These are phyloP conservation scores for Jatropha podagrica DNA, from an alignment of 441 rosid genomes.

Conservation along the genomic window DNA sequence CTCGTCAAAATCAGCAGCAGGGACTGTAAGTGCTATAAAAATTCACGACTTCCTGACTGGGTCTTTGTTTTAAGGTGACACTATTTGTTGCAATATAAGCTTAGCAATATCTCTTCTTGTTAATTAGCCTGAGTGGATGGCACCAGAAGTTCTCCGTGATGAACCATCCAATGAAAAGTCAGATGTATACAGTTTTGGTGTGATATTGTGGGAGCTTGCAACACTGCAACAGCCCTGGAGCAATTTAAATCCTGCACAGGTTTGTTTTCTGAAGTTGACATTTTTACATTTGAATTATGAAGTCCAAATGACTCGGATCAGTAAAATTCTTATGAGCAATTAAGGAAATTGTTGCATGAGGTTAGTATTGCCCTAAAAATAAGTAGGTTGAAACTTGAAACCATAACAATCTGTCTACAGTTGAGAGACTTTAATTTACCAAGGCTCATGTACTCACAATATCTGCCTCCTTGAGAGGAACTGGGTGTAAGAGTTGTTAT, in stretches of 20 bases:
- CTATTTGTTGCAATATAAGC: conserved; percentile 14
- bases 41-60: conserved; percentile 12
- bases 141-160: conserved; percentile 97
- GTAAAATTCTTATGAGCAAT: background rate
- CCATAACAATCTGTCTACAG: conserved; percentile 1
- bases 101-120: conserved; percentile 24
- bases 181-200: conserved; percentile 95
- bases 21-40: conserved; percentile 78
- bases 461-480: background rate
- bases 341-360: background rate
- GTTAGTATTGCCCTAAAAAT: background rate
- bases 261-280: conserved; percentile 34
- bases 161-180: conserved; percentile 98
- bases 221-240: conserved; percentile 97
- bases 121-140: conserved; percentile 99
- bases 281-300: background rate
- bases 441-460: background rate
- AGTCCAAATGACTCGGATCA: background rate
- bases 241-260: conserved; percentile 96
- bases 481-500: background rate
- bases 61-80: conserved; percentile 24
- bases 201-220: conserved; percentile 96
- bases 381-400: conserved; percentile 1
- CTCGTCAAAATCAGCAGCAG: conserved; percentile 98
- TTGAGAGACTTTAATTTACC: background rate